A percentile compares a stretch with the other conserved stretches of the same genome.
phyloP scores from a whole-genome alignment of 306 rosid species.

The Castanea sativa region DNA sequence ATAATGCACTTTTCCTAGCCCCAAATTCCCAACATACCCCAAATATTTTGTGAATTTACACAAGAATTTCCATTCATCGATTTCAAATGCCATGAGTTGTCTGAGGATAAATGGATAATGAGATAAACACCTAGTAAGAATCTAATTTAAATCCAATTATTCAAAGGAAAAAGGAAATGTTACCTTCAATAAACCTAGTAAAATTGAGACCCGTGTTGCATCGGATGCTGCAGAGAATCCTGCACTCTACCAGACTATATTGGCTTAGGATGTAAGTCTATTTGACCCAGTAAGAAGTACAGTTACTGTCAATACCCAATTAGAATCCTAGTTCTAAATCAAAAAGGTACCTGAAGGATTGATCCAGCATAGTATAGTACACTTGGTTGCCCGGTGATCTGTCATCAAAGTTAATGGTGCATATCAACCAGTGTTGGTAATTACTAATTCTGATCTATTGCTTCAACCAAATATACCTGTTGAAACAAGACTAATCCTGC shows the following conservation, averaged over 20 bases:
- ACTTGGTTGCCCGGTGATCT: constrained; percentile 99
- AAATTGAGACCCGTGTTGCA: constrained; percentile 91
- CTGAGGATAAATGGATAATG: constrained; percentile 5
- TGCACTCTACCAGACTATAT: constrained; percentile 60
- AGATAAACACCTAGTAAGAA: neutral
- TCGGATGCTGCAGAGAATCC: constrained; percentile 93
- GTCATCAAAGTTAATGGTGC: constrained; percentile 31
- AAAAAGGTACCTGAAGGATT: constrained; percentile 74
- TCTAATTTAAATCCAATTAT: constrained; percentile 1
- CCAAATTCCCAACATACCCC: too few relatives aligned
- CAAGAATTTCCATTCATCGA: neutral
- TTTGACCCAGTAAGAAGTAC: constrained; percentile 7
- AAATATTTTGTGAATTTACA: neutral
- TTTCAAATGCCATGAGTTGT: constrained; percentile 8
- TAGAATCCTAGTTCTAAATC: constrained; percentile 19
- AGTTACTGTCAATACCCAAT: constrained; percentile 15
- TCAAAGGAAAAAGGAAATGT: constrained; percentile 4
- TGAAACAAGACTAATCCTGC: constrained; percentile 89
- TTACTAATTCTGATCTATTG: constrained; percentile 20
- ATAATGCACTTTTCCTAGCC: too few relatives aligned
- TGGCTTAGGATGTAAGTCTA: constrained; percentile 25
- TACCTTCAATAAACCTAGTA: constrained; percentile 90
- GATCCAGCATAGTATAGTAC: constrained; percentile 94
- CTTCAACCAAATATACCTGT: constrained; percentile 60
- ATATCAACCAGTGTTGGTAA: constrained; percentile 31